Evolutionary conservation across 306 rosid species (phyloP).

Genomic region (Begonia fuchsioides): DNA sequence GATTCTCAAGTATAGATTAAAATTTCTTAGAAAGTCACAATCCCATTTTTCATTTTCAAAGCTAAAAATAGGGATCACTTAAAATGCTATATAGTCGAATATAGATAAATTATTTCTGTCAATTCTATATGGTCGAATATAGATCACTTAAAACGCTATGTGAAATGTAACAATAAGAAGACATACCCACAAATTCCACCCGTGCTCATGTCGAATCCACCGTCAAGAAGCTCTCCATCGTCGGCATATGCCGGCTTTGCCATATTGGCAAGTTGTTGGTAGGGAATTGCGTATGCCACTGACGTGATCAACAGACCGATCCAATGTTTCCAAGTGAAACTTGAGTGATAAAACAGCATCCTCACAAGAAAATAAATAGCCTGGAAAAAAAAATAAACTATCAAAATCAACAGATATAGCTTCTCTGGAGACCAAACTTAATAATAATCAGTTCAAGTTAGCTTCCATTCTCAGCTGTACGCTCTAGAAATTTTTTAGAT

Average conservation of each 20-base stretch:
- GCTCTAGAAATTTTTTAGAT: too few relatives aligned
- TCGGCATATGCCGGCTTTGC: slow-evolving; percentile 27
- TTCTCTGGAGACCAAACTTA: not conserved
- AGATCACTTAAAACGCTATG: not conserved
- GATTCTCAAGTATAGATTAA: too few relatives aligned
- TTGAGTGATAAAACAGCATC: slow-evolving; percentile 43
- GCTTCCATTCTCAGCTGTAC: too few relatives aligned
- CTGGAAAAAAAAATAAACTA: not conserved
- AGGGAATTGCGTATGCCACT: slow-evolving; percentile 37
- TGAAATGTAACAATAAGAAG: not conserved
- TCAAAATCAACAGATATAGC: not conserved
- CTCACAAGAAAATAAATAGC: slow-evolving; percentile 16
- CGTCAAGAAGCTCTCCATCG: slow-evolving; percentile 51
- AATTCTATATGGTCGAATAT: not conserved
- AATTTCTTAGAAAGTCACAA: too few relatives aligned
- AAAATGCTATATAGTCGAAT: too few relatives aligned
- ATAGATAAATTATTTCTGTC: too few relatives aligned
- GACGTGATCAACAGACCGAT: slow-evolving; percentile 51
- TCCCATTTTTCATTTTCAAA: too few relatives aligned
- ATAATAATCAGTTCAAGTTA: not conserved
- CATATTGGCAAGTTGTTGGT: slow-evolving; percentile 44
- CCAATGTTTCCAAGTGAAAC: slow-evolving; percentile 68
- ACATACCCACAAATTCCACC: slow-evolving; percentile 59
- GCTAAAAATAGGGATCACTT: too few relatives aligned
- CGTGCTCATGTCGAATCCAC: slow-evolving; percentile 50